Base-by-base conservation (phyloP, 1,284 basidiomycete genomes). In the Ganoderma resinaceum region DNA sequence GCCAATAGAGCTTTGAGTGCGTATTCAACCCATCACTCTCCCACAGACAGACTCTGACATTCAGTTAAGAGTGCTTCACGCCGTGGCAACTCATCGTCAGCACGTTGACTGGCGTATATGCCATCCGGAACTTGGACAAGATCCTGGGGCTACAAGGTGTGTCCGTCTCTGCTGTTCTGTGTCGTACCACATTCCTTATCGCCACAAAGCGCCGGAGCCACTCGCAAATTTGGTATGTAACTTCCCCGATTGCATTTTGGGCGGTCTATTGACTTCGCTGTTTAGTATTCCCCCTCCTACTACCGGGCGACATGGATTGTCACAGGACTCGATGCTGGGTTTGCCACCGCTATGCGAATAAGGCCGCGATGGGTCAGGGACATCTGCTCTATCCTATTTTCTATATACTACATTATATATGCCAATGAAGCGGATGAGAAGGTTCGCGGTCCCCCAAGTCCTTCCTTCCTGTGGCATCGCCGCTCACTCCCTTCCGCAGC, bases 271-370 rank as follows among this genome's bases (percentile, higher is more conserved):
- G 31, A 38, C 46, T 52, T 37, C 33, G 53, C 63, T 66, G 42
- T 66, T 37, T 49, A 96, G 94, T 98, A 98, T 78, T 95, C 95
- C 1, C 87, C 94, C 2, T 93, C 95, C 8, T 98, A 97, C 79
- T 98, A 97, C 80, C 91, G 97, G 35, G 97, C 96, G n/a, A 98
- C 97, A 60, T 99, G 97, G 93, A 91, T 99, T 73, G 90, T 83
- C 64, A 97, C 93, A 0, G 97, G 96, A 0, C 85, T 99, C n/a
- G 97, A 99, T 78, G 96, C 97, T 0, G 97, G 97, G 1, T 99
- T 99, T 77, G 95, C 97, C 0, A 96, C 96, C 0, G 96, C 97
- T 11, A 96, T 97, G 92, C 84, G 89, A 2, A 94, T 99, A 71
- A 89, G 91, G n/a, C 94, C 95, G 0, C 95, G 94, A 77, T 98